Evolutionary conservation across 2,329 filamentous ascomycete genomes (phyloP), one percentile per base, ranked within the genome.

Genomic region (Westerdykella ornata): DNA sequence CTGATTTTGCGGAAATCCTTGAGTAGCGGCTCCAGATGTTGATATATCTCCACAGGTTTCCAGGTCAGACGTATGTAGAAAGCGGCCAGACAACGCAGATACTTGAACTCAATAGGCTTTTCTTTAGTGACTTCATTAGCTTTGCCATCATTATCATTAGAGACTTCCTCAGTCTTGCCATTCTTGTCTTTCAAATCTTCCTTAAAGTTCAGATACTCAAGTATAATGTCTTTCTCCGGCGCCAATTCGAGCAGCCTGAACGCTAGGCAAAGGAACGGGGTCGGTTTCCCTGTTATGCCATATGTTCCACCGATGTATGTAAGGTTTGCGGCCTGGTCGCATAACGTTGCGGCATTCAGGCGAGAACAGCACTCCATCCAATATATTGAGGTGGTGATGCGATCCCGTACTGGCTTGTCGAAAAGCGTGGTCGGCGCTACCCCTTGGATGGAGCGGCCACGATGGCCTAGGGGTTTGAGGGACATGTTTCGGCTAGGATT

Each of bases 331-430:
- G 94, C 89, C 50, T 92, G 86, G 69, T 96, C 87, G 56, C 95
- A 84, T 5, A 98, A 66, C 0, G 80, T 83, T 1, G 81, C 81
- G 3, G 78, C 77, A 71, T 97, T 98, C 51, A 98, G 76, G 32
- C 85, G 92, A 68, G 97, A 98, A 66, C 92, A 96, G 71, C 96
- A 89, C 69, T 97, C 92, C 68, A 96, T 96, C 85, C 88, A 98
- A 72, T 95, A 98, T 70, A 95, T 94, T 39, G 82, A 87, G 61
- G 95, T 88, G 53, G 89, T 81, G 67, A 98, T 96, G 62, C 92
- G 88, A 69, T 98, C 92, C 61, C 86, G 85, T 51, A 96, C 88
- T 31, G 88, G 85, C 66, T 94, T 95, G 68, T 97, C 90, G 76
- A 97, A 85, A 45, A 97, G 85, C 4, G n/a, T n/a, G n/a, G n/a